Evolutionary conservation across 1,284 basidiomycete genomes (phyloP).

Genomic region (Pseudozyma thailandica): DNA sequence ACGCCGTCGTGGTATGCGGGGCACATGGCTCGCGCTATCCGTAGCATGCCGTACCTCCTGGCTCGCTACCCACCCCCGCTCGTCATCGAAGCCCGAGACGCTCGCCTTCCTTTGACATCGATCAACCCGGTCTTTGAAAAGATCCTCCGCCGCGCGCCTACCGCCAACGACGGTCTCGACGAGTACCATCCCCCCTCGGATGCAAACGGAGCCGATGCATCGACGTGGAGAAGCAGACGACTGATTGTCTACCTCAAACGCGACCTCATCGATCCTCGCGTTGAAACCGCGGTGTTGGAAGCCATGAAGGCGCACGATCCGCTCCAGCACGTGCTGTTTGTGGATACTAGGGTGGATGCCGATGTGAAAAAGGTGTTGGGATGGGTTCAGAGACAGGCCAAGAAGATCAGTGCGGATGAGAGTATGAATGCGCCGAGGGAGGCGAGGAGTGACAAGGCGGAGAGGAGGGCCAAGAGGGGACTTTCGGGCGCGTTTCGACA

Average conservation of each 20-base stretch:
- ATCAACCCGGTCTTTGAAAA: constrained; percentile 79
- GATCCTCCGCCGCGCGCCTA: constrained; percentile 58
- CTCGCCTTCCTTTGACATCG: constrained; percentile 89
- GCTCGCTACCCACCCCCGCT: constrained; percentile 79
- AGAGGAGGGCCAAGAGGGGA: constrained; percentile 48
- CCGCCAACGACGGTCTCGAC: constrained; percentile 39
- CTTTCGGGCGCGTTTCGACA: constrained; percentile 63
- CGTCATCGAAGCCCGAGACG: constrained; percentile 92
- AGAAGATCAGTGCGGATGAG: constrained; percentile 18
- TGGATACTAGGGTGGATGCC: constrained; percentile 70
- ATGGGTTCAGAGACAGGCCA: constrained; percentile 64
- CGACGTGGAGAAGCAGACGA: constrained; percentile 69
- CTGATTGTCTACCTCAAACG: constrained; percentile 93
- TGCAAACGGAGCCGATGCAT: constrained; percentile 52
- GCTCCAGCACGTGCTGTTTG: constrained; percentile 71
- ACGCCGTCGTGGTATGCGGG: constrained; percentile 96
- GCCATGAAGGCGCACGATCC: constrained; percentile 70
- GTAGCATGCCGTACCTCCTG: constrained; percentile 71
- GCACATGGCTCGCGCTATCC: constrained; percentile 77
- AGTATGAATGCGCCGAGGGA: constrained; percentile 6
- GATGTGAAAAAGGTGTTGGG: constrained; percentile 70
- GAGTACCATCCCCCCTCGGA: background rate
- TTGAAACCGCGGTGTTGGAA: constrained; percentile 73
- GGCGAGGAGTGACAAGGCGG: constrained; percentile 18
- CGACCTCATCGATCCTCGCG: constrained; percentile 86